Percentiles rank a stretch among this genome's conserved stretches.
These are phyloP conservation scores for Phytopythium litorale DNA, from an alignment of 352 stramenopile species.

Conservation along the genomic window DNA sequence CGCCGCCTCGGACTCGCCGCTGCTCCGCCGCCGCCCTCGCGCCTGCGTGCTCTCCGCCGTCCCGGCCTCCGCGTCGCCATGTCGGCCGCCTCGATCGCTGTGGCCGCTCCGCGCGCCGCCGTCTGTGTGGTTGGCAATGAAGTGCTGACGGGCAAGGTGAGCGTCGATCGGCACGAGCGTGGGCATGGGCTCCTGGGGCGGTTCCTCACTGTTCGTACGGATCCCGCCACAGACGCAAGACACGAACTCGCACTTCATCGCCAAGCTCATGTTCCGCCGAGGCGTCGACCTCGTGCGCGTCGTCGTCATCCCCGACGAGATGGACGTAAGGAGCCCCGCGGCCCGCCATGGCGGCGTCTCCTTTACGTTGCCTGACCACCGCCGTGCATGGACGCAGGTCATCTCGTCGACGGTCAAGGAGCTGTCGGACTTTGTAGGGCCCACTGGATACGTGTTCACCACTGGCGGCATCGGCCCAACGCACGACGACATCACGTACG, in stretches of 20 bases:
- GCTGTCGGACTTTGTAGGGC: slow-evolving; percentile 67
- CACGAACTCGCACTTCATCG: slow-evolving; percentile 82
- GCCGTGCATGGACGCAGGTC: slow-evolving; percentile 18
- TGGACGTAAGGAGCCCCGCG: slow-evolving; percentile 31
- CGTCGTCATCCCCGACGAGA: slow-evolving; percentile 75
- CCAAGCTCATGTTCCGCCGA: slow-evolving; percentile 75
- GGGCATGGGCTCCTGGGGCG: too few species aligned
- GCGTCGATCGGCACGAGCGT: background rate
- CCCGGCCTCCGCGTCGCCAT: background rate
- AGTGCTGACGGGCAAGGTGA: slow-evolving; percentile 66
- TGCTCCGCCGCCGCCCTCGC: background rate
- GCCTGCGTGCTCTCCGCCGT: background rate
- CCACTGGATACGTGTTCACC: slow-evolving; percentile 81
- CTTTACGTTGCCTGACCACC: background rate
- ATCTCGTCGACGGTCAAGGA: slow-evolving; percentile 73
- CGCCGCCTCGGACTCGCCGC: background rate
- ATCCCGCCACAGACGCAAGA: slow-evolving; percentile 55
- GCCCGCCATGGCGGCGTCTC: too few species aligned
- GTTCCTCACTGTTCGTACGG: too few species aligned
- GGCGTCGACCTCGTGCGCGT: slow-evolving; percentile 77
- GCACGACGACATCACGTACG: slow-evolving; percentile 88
- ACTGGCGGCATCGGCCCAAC: slow-evolving; percentile 82
- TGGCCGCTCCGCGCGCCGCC: slow-evolving; percentile 31
- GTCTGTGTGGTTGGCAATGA: slow-evolving; percentile 66
- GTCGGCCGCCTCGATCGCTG: background rate